phyloP scores from a whole-genome alignment of 1,284 basidiomycete genomes.

The Hortiboletus rubellus region DNA sequence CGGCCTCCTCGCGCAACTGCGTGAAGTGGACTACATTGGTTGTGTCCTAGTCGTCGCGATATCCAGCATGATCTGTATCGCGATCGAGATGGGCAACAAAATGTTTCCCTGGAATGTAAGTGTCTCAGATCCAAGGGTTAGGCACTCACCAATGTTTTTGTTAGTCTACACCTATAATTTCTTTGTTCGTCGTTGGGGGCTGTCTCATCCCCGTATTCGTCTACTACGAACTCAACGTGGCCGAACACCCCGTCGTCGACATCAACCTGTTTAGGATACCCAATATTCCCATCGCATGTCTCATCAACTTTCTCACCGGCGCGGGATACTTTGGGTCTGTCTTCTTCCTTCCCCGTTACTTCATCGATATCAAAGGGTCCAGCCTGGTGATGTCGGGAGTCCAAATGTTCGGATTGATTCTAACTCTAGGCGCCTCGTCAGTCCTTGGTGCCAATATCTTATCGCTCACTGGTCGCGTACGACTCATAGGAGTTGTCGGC shows the following conservation, averaged over 20 bases:
- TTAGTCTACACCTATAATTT: slow-evolving; percentile 33
- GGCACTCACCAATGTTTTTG: slow-evolving; percentile 8
- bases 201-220: slow-evolving; percentile 35
- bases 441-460: slow-evolving; percentile 36
- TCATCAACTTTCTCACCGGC: slow-evolving; percentile 39
- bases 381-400: slow-evolving; percentile 31
- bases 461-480: slow-evolving; percentile 31
- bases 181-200: slow-evolving; percentile 29
- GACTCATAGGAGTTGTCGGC: slow-evolving; percentile 31
- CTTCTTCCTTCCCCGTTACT: slow-evolving; percentile 39
- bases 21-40: slow-evolving; percentile 35
- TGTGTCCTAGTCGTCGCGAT: slow-evolving; percentile 32
- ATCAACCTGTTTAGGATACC: slow-evolving; percentile 34
- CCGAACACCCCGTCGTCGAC: slow-evolving; percentile 35
- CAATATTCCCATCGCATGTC: slow-evolving; percentile 35
- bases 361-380: slow-evolving; percentile 38
- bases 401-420: slow-evolving; percentile 36
- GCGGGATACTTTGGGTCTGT: slow-evolving; percentile 38
- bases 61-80: slow-evolving; percentile 37
- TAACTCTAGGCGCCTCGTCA: slow-evolving; percentile 34
- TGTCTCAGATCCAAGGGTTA: background rate
- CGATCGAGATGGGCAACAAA: slow-evolving; percentile 40
- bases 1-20: slow-evolving; percentile 34
- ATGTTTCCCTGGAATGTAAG: slow-evolving; percentile 36
- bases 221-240: slow-evolving; percentile 36